These are phyloP conservation scores for Calonectria leucothoes DNA, from an alignment of 2,329 filamentous ascomycete genomes.

Conservation along the genomic window DNA sequence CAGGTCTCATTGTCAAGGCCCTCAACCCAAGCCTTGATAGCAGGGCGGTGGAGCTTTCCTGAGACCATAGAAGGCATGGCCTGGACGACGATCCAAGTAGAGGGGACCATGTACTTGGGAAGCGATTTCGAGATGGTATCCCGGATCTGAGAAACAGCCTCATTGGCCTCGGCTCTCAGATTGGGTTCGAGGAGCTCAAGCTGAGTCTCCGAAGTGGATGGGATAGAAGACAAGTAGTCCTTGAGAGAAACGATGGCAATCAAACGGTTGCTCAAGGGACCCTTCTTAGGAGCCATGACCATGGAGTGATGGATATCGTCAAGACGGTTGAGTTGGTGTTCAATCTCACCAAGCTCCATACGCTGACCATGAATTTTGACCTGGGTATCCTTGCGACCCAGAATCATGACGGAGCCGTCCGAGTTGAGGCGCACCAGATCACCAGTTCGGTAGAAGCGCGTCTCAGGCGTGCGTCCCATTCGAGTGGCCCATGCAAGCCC, in stretches of 20 bases:
- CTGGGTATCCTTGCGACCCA: slow-evolving; percentile 61
- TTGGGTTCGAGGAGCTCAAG: background rate
- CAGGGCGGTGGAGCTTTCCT: slow-evolving; percentile 39
- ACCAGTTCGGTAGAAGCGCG: slow-evolving; percentile 56
- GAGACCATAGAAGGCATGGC: slow-evolving; percentile 25
- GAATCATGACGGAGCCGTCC: slow-evolving; percentile 53
- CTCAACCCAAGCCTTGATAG: slow-evolving; percentile 56
- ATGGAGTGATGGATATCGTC: slow-evolving; percentile 61
- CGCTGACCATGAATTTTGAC: slow-evolving; percentile 57
- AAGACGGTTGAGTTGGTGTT: slow-evolving; percentile 63
- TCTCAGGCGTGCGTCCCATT: background rate
- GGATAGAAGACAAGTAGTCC: background rate
- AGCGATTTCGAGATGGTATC: slow-evolving; percentile 15
- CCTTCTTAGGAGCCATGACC: slow-evolving; percentile 49
- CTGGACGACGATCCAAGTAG: slow-evolving; percentile 24
- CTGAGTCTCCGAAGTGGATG: background rate
- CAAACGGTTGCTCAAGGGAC: slow-evolving; percentile 23
- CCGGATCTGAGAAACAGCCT: slow-evolving; percentile 1
- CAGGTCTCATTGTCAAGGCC: slow-evolving; percentile 51
- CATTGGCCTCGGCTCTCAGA: background rate
- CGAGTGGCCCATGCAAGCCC: background rate
- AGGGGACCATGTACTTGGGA: slow-evolving; percentile 34
- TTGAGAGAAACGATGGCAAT: slow-evolving; percentile 28
- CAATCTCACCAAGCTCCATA: slow-evolving; percentile 57
- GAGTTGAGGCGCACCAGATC: slow-evolving; percentile 57